These are phyloP conservation scores for Caryopteris hybrid DNA, from an alignment of 305 asterid species.

Conservation along the genomic window DNA sequence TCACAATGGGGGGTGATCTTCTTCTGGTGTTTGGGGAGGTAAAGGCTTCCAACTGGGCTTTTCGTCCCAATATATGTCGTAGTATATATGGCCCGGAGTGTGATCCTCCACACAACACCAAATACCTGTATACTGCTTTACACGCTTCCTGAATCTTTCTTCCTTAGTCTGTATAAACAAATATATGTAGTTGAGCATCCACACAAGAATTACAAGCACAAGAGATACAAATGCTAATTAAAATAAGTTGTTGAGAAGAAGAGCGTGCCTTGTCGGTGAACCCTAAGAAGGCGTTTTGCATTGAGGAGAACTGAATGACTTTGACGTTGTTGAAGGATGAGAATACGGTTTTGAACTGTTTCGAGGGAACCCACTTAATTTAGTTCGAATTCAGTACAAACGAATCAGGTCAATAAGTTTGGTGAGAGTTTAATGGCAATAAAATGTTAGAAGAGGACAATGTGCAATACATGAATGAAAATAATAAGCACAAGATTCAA, in stretches of 20 bases:
- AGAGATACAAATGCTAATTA: neutral
- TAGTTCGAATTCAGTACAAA: neutral
- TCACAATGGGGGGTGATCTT: slow-evolving; percentile 88
- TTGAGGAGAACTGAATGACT: slow-evolving; percentile 84
- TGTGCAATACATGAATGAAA: neutral
- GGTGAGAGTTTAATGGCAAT: neutral
- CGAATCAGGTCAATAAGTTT: neutral
- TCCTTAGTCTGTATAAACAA: slow-evolving; percentile 51
- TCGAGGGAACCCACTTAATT: slow-evolving; percentile 9
- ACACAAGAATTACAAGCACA: neutral
- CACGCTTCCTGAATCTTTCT: slow-evolving; percentile 73
- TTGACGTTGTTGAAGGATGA: slow-evolving; percentile 68
- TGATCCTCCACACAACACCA: slow-evolving; percentile 86
- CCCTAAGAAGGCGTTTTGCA: slow-evolving; percentile 86
- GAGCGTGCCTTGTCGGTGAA: slow-evolving; percentile 75
- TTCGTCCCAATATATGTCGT: slow-evolving; percentile 95
- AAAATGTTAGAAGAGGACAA: neutral
- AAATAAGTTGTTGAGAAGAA: slow-evolving; percentile 16
- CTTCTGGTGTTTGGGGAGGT: slow-evolving; percentile 73
- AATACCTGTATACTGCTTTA: slow-evolving; percentile 70
- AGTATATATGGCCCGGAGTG: slow-evolving; percentile 85
- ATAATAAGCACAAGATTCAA: too few species aligned
- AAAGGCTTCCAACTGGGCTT: slow-evolving; percentile 81
- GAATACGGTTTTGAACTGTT: slow-evolving; percentile 72
- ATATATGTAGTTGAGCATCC: neutral